Evolutionary conservation across 2,329 filamentous ascomycete genomes (phyloP).

Genomic region (Cercospora citrullina): DNA sequence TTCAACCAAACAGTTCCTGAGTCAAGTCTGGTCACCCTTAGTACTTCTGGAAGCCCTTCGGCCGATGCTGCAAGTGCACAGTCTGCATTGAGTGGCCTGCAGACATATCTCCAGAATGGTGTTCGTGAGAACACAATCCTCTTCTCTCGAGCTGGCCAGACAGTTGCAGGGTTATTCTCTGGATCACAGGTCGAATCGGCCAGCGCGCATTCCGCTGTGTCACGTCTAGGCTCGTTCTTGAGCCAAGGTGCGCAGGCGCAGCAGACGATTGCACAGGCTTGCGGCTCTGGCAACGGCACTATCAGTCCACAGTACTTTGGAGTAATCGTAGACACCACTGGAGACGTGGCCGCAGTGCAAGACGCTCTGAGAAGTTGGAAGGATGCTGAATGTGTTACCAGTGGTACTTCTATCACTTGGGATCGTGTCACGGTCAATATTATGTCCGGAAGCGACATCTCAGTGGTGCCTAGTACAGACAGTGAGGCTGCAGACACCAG

Average conservation of each 20-base stretch:
- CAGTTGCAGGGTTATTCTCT: not conserved
- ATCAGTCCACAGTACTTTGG: slow-evolving; percentile 18
- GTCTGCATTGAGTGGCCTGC: not conserved
- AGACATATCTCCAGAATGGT: not conserved
- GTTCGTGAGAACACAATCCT: not conserved
- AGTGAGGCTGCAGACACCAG: not conserved
- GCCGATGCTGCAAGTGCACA: not conserved
- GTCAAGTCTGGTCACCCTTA: not conserved
- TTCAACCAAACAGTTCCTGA: slow-evolving; percentile 5
- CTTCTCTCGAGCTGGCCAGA: not conserved
- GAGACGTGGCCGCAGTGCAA: slow-evolving; percentile 11
- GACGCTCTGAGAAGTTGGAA: slow-evolving; percentile 11
- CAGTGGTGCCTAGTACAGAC: slow-evolving; percentile 5
- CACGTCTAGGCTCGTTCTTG: not conserved
- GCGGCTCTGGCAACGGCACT: slow-evolving; percentile 7
- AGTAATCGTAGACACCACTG: not conserved
- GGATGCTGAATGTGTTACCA: slow-evolving; percentile 10
- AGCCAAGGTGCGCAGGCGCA: not conserved
- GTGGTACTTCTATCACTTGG: slow-evolving; percentile 3
- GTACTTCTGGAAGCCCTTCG: not conserved
- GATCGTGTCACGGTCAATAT: not conserved
- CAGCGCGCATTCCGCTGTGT: not conserved
- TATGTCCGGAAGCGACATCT: slow-evolving; percentile 9
- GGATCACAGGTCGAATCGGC: not conserved
- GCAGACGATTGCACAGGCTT: slow-evolving; percentile 14